Conservation (phyloP, 192 early-diverging fungal genomes). For the Coemansia asiatica region DNA sequence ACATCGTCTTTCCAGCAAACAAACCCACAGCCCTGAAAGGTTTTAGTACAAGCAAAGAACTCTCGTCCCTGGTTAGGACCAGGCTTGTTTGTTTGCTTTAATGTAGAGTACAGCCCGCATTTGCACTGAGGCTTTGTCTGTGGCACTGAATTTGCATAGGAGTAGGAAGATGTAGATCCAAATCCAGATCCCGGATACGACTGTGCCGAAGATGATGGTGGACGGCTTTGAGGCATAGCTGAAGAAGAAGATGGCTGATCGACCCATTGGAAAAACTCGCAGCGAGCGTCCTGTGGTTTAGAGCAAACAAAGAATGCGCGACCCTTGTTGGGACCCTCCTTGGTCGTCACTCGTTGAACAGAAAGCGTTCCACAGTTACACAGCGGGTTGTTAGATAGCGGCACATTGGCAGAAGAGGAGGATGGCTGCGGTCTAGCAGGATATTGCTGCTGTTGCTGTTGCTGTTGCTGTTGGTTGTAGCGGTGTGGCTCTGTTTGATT, state of each 20-base stretch:
- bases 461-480: neutral
- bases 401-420: neutral
- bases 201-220: slow-evolving; percentile 6
- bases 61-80: slow-evolving; percentile 56
- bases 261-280: slow-evolving; percentile 64
- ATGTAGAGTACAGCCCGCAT: slow-evolving; percentile 51
- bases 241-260: slow-evolving; percentile 37
- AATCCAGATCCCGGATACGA: neutral
- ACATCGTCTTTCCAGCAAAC: slow-evolving; percentile 43
- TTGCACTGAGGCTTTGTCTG: slow-evolving; percentile 51
- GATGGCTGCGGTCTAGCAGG: neutral
- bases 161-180: neutral
- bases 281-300: slow-evolving; percentile 34
- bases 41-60: slow-evolving; percentile 56
- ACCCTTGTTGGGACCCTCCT: slow-evolving; percentile 62
- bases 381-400: slow-evolving; percentile 18
- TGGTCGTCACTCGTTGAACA: slow-evolving; percentile 40
- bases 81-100: slow-evolving; percentile 10
- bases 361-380: slow-evolving; percentile 53
- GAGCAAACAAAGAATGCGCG: slow-evolving; percentile 57
- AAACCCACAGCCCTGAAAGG: slow-evolving; percentile 38
- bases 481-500: too few species aligned
- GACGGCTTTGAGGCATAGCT: neutral
- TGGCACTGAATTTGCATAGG: neutral
- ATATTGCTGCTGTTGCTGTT: slow-evolving; percentile 31